Percentiles rank a stretch among this genome's conserved stretches.
Evolutionary conservation across 2,329 filamentous ascomycete genomes (phyloP).

Genomic region (Alternaria hordeiaustralica): DNA sequence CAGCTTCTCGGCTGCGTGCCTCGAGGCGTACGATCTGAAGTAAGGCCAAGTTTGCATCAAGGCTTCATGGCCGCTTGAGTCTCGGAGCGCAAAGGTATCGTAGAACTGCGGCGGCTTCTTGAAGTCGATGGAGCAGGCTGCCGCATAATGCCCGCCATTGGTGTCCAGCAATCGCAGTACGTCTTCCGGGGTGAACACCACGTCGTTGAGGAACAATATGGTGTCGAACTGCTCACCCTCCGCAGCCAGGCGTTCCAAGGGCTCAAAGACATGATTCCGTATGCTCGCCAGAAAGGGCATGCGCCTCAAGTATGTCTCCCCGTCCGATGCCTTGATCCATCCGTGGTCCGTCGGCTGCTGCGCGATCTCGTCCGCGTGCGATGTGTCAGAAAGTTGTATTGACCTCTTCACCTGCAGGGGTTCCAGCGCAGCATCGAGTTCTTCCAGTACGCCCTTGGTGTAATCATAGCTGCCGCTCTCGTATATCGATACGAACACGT

Average conservation of each 20-base stretch:
- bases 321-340: slow-evolving; percentile 66
- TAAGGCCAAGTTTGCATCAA: slow-evolving; percentile 66
- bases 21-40: slow-evolving; percentile 60
- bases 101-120: slow-evolving; percentile 62
- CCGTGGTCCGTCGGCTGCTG: slow-evolving; percentile 49
- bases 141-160: slow-evolving; percentile 64
- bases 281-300: slow-evolving; percentile 72
- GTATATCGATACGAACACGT: slow-evolving; percentile 71
- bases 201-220: slow-evolving; percentile 69
- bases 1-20: slow-evolving; percentile 57
- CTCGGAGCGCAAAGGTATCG: slow-evolving; percentile 68
- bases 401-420: slow-evolving; percentile 60
- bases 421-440: slow-evolving; percentile 63
- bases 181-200: slow-evolving; percentile 65
- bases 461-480: slow-evolving; percentile 75
- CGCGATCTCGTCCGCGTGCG: slow-evolving; percentile 50
- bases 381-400: slow-evolving; percentile 65
- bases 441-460: slow-evolving; percentile 66
- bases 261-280: slow-evolving; percentile 68
- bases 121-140: slow-evolving; percentile 69
- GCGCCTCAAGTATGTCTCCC: slow-evolving; percentile 62
- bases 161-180: slow-evolving; percentile 64
- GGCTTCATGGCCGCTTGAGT: slow-evolving; percentile 59
- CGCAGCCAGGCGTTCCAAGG: slow-evolving; percentile 60
- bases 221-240: slow-evolving; percentile 62